Evolutionary conservation across 2,329 filamentous ascomycete species (phyloP).

Genomic region (Nannizzia gypsea): DNA sequence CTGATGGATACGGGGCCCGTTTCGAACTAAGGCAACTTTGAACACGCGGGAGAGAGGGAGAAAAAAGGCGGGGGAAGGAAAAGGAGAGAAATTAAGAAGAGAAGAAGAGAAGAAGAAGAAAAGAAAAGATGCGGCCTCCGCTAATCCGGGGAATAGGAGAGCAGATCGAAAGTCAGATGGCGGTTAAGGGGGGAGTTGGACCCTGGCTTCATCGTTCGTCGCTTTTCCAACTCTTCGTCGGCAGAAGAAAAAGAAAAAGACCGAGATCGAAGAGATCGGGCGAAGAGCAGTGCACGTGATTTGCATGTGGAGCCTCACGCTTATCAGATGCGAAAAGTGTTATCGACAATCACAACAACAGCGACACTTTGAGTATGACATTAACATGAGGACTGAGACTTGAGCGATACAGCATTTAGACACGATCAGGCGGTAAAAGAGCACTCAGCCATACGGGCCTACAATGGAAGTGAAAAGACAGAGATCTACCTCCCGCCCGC

Average conservation of each 20-base stretch:
- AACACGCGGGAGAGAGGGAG: not conserved
- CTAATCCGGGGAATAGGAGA: slow-evolving; percentile 2
- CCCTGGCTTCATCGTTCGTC: not conserved
- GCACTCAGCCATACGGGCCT: not conserved
- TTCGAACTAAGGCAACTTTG: not conserved
- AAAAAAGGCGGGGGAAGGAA: not conserved
- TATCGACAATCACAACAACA: not conserved
- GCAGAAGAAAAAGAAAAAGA: not conserved
- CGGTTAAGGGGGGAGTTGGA: not conserved
- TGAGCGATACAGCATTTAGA: not conserved
- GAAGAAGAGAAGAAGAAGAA: too few species aligned
- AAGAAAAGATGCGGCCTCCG: slow-evolving; percentile 5
- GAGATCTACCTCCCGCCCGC: slow-evolving; percentile 50
- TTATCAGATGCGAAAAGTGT: not conserved
- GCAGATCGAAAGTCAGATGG: not conserved
- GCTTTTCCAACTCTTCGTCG: not conserved
- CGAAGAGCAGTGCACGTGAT: not conserved
- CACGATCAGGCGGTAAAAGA: not conserved
- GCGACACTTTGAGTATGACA: not conserved
- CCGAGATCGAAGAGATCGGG: not conserved
- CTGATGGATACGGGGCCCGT: not conserved
- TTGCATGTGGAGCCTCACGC: not conserved
- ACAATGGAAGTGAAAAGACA: slow-evolving; percentile 23
- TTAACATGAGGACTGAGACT: too few species aligned
- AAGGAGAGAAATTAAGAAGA: not conserved